Evolutionary conservation across 106 monocot species (phyloP).

Genomic region (Alisma plantagoaquatica): DNA sequence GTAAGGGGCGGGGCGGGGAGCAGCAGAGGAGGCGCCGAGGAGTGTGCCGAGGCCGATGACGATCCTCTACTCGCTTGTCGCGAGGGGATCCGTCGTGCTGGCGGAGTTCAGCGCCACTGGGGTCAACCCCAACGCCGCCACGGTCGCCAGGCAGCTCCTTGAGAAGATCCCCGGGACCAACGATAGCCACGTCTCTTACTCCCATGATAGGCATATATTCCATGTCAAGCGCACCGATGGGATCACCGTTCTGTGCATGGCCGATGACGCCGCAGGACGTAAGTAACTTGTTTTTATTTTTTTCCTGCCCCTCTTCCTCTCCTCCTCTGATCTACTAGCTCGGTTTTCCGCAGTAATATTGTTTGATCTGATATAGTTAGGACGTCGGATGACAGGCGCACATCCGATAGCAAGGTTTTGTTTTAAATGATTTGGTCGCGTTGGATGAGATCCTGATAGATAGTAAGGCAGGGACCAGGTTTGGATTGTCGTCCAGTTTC

Average conservation of each 20-base stretch:
- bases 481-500: no score
- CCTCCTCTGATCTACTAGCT: no score
- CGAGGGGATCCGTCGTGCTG: slow-evolving; percentile 76
- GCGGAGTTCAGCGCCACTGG: slow-evolving; percentile 59
- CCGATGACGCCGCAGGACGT: slow-evolving; percentile 88
- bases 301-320: background rate
- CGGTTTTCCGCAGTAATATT: background rate
- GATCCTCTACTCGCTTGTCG: slow-evolving; percentile 67
- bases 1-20: no score
- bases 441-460: no score
- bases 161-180: slow-evolving; percentile 64
- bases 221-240: slow-evolving; percentile 98
- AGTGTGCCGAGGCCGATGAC: slow-evolving; percentile 32
- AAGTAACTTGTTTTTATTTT: no score
- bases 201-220: slow-evolving; percentile 91
- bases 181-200: slow-evolving; percentile 92
- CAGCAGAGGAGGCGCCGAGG: background rate
- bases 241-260: slow-evolving; percentile 96
- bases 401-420: background rate
- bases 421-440: no score
- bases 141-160: slow-evolving; percentile 80
- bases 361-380: background rate
- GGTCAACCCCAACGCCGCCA: slow-evolving; percentile 47
- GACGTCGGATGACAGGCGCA: background rate
- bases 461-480: no score